Evolutionary conservation across 2,329 filamentous ascomycete species (phyloP), one percentile per base, ranked within the genome.

Genomic region (Botrytis paeoniae): DNA sequence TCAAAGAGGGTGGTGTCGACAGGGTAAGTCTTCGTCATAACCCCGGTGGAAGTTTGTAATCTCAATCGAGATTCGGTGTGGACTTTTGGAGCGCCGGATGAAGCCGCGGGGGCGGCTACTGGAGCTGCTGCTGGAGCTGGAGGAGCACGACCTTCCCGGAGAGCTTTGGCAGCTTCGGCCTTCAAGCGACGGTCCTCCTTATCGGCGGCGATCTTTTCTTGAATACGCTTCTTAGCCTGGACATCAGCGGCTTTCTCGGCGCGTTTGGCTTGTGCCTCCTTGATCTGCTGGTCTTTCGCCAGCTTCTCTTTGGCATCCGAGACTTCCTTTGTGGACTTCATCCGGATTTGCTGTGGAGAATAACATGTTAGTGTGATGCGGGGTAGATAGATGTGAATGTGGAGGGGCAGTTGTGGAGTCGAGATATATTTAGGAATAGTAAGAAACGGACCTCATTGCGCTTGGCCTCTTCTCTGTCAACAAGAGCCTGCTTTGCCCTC

Each of bases 1-100:
- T 99, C 95, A 78, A 97, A 97, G 18, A 99, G 84, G 0, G 96
- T 98, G 4, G 94, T 97, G 73, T 97, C 93, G 9, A 93, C 94
- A 0, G 94, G 91, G 76, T 97, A 90, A 0, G 92, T 95, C 87
- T 97, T 98, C 84, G 92, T 90, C 71, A 98, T 85, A 75, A 92
- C 95, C 22, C 94, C 93, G 29, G 84, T 85, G 1, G 89, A 81
- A 0, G 92, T 95, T 82, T 97, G 94, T 59, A 99, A 84, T 74
- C 95, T 88, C 75, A 99, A 83, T 41, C 96, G 89, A 20, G 94
- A 90, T 81, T 97, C 94, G 32, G 87, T 93, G 81, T 96, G 93
- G 63, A 69, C 20, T 86, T 82, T 1, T 61, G 73, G 22, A 86
- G 80, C 37, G 84, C 84, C 54, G 85, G 82, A 9, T 83, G 83